Evolutionary conservation across 208 protist species (phyloP).

Genomic region (Angomonas ambiguus): DNA sequence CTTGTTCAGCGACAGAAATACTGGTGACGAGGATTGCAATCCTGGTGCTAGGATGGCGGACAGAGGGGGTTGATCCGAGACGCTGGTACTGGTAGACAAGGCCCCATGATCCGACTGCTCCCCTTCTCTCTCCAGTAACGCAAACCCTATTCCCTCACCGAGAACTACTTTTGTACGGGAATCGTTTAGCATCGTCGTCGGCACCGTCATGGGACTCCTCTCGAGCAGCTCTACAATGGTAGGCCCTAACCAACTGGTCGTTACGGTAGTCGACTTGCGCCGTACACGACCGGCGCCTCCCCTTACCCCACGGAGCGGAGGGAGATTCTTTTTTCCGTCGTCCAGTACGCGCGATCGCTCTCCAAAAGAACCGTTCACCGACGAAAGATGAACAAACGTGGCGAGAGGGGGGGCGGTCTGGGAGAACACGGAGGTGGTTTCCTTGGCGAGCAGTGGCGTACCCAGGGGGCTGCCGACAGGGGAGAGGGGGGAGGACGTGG

Average conservation of each 20-base stretch:
- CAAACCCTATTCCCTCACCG: background rate
- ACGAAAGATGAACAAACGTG: background rate
- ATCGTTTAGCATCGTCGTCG: background rate
- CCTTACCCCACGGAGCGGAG: background rate
- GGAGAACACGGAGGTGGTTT: background rate
- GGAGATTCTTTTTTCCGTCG: background rate
- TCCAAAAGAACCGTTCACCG: background rate
- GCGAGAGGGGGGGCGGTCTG: background rate
- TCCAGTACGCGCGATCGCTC: background rate
- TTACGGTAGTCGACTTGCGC: conserved; percentile 1
- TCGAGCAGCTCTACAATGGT: background rate
- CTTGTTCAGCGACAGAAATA: background rate
- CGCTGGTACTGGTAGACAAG: background rate
- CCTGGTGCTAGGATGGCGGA: background rate
- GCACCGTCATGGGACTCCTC: background rate
- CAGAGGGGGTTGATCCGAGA: background rate
- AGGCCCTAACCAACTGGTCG: background rate
- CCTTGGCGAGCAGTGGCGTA: background rate
- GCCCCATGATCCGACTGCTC: background rate
- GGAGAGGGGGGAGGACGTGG: conserved; percentile 2
- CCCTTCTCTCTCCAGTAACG: background rate
- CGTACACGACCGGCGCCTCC: background rate
- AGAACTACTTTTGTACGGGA: background rate
- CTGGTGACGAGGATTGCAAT: background rate
- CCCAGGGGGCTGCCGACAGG: background rate